phyloP scores from a whole-genome alignment of 805 yeast species.

The Henningerozyma blattae region DNA sequence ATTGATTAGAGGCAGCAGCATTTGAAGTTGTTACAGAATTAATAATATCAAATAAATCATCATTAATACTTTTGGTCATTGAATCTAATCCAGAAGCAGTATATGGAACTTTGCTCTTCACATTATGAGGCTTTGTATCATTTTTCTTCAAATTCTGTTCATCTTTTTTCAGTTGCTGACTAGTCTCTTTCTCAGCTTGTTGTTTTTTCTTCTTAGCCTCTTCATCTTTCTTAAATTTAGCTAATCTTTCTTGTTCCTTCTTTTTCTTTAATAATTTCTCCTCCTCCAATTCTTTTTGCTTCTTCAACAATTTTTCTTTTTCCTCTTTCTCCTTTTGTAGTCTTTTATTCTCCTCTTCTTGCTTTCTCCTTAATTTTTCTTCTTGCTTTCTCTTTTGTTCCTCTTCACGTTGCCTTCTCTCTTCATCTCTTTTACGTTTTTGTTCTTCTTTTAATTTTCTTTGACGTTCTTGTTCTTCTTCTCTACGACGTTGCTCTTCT shows the following conservation, averaged over 20 bases:
- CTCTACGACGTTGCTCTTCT: slow-evolving; percentile 30
- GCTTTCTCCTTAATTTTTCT: slow-evolving; percentile 14
- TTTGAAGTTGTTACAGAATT: slow-evolving; percentile 15
- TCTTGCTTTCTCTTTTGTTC: slow-evolving; percentile 17
- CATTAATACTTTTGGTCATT: slow-evolving; percentile 6
- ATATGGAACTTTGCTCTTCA: too few species aligned
- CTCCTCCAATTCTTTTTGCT: slow-evolving; percentile 12
- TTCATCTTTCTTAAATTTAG: too few species aligned
- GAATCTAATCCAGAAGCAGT: not conserved
- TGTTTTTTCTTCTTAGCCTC: slow-evolving; percentile 10
- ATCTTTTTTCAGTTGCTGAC: not conserved
- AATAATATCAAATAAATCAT: slow-evolving; percentile 18
- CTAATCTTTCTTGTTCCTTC: slow-evolving; percentile 13
- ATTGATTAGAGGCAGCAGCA: not conserved
- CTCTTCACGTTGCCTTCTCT: slow-evolving; percentile 25
- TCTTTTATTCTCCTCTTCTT: slow-evolving; percentile 18
- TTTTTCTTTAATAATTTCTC: slow-evolving; percentile 11
- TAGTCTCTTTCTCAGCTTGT: slow-evolving; percentile 1
- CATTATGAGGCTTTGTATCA: too few species aligned
- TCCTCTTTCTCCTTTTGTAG: slow-evolving; percentile 13
- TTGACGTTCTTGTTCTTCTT: slow-evolving; percentile 29
- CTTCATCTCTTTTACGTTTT: slow-evolving; percentile 28
- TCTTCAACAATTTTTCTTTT: slow-evolving; percentile 15
- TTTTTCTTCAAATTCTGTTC: not conserved
- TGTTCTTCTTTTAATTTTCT: slow-evolving; percentile 28